Evolutionary conservation across 1,284 basidiomycete genomes (phyloP), one percentile per base, ranked within the genome.

Genomic region (Inonotus obliquus): DNA sequence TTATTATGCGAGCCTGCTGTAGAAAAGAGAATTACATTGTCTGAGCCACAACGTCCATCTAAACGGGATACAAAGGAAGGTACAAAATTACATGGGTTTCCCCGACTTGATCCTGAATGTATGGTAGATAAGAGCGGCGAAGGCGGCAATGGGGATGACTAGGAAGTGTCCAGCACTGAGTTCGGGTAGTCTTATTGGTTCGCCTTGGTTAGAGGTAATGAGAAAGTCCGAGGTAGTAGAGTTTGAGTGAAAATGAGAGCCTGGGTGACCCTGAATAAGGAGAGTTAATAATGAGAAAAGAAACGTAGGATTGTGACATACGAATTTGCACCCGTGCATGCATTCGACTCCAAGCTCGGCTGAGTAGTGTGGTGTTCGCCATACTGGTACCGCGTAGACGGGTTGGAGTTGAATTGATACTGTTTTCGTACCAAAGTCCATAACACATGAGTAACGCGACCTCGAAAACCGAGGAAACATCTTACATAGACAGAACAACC

Each of bases 61-160:
- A 49, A 49, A 49, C 9, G 6, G 19, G 4, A 45, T 9, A 25
- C 23, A 1, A 49, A 25, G 2, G 4, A 23, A 23, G 17, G 14
- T 25, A 17, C 41, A 17, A 23, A 9, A 27, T 35, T 52, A 52
- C 51, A 35, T 6, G 14, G 51, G 14, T 13, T 27, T 52, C n/a
- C 51, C 51, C 9, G 51, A n/a, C 25, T 48, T 57, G 6, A n/a
- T 19, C 21, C 37, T 63, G 35, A 59, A 41, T 17, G 49, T 14
- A 25, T 60, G 62, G 35, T 60, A 63, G 23, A 25, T n/a, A n/a
- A 63, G 14, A 29, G 54, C 62, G 2, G 45, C 52, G 23, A 63
- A 23, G 19, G 58, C 62, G 21, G 58, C 62, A 13, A 63, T 21
- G 11, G 54, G 62, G 29, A 63, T 60, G 32, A 63, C 58, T 29